These are phyloP conservation scores for Phlebiopsis flavidoalba DNA, from an alignment of 768 basidiomycete species.

Conservation along the genomic window DNA sequence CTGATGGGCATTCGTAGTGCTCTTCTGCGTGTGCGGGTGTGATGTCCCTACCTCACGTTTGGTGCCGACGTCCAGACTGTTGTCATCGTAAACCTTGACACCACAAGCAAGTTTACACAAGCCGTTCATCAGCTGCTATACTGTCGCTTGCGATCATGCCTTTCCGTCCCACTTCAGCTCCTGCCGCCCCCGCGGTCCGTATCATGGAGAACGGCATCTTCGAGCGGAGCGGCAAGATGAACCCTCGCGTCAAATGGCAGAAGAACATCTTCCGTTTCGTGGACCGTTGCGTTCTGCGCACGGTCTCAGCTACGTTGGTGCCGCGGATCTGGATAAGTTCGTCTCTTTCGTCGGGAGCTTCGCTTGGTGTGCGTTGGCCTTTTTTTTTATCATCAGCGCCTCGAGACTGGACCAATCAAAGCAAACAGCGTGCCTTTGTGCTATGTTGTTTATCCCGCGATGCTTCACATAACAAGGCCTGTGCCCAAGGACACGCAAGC, in stretches of 20 bases:
- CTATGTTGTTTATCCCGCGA: constrained; percentile 89
- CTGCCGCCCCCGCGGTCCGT: constrained; percentile 97
- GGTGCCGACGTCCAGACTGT: constrained; percentile 88
- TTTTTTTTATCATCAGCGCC: too few species aligned
- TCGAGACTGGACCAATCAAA: constrained; percentile 6
- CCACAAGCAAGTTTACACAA: constrained; percentile 81
- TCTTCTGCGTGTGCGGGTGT: constrained; percentile 88
- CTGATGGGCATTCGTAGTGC: constrained; percentile 10
- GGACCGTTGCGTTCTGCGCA: constrained; percentile 76
- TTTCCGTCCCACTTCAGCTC: constrained; percentile 90
- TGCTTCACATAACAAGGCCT: constrained; percentile 90
- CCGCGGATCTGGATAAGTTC: constrained; percentile 91
- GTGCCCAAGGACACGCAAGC: constrained; percentile 62
- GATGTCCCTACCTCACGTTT: constrained; percentile 83
- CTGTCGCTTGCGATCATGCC: constrained; percentile 84
- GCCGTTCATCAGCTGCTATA: constrained; percentile 85
- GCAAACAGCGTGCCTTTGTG: constrained; percentile 74
- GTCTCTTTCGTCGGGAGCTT: constrained; percentile 91
- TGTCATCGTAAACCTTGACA: constrained; percentile 89
- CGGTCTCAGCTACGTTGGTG: constrained; percentile 76
- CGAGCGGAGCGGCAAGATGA: constrained; percentile 77
- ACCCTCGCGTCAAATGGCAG: constrained; percentile 85
- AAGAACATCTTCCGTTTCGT: constrained; percentile 88
- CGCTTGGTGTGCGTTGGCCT: constrained; percentile 64
- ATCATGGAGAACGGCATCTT: constrained; percentile 97